phyloP scores from a whole-genome alignment of 116 monocot species.

The Posidonia oceanica region DNA sequence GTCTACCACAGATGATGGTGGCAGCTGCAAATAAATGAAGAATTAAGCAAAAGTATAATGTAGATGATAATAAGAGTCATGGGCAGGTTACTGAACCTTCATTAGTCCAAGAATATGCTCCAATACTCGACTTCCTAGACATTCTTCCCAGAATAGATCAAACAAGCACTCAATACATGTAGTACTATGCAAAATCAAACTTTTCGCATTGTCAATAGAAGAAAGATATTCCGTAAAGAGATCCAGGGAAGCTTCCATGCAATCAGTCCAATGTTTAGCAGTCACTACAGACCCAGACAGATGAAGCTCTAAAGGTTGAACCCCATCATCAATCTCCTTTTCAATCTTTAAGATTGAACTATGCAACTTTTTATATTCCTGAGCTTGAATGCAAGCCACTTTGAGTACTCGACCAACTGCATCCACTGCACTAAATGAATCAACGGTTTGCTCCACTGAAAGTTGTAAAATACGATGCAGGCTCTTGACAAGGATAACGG shows the following conservation, averaged over 20 bases:
- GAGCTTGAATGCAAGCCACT: slow-evolving; percentile 73
- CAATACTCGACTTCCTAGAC: slow-evolving; percentile 38
- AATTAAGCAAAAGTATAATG: not conserved
- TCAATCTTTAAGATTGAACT: not conserved
- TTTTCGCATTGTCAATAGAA: slow-evolving; percentile 42
- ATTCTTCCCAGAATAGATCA: slow-evolving; percentile 82
- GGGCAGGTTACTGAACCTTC: slow-evolving; percentile 34
- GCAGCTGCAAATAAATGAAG: slow-evolving; percentile 32
- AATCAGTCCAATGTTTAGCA: slow-evolving; percentile 23
- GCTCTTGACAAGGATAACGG: slow-evolving; percentile 61
- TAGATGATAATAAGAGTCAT: not conserved
- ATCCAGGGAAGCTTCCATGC: slow-evolving; percentile 56
- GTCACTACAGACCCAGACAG: slow-evolving; percentile 6
- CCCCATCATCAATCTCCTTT: not conserved
- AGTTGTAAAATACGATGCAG: slow-evolving; percentile 65
- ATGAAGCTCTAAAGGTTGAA: not conserved
- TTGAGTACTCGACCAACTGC: slow-evolving; percentile 55
- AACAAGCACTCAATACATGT: slow-evolving; percentile 84
- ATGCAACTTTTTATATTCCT: slow-evolving; percentile 33
- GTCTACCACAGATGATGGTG: slow-evolving; percentile 48
- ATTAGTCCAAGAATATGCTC: slow-evolving; percentile 64
- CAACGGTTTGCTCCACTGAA: slow-evolving; percentile 42
- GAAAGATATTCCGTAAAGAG: slow-evolving; percentile 63
- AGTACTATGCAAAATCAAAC: slow-evolving; percentile 47
- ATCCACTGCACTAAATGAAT: slow-evolving; percentile 61